Evolutionary conservation across 139 green algal species (phyloP).

Genomic region (Tetratostichococcus sp.): DNA sequence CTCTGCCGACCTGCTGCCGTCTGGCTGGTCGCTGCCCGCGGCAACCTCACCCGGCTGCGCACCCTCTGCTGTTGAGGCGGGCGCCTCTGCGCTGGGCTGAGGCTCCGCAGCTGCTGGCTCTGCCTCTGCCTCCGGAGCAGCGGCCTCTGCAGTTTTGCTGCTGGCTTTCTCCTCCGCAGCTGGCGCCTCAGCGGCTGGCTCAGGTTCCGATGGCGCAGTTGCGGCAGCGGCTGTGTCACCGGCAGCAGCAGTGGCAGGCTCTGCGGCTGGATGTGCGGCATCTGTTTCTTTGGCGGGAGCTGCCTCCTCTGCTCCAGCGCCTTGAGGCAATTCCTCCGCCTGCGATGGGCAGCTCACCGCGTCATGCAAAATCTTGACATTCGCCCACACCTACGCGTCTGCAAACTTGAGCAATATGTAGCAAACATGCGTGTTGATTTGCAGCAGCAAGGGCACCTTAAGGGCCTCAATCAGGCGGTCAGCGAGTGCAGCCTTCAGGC

Average conservation of each 20-base stretch:
- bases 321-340: no score
- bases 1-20: not conserved
- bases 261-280: no score
- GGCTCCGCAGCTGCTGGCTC: not conserved
- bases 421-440: no score
- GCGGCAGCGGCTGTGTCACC: no score
- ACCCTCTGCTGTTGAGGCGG: not conserved
- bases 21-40: not conserved
- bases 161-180: not conserved
- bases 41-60: not conserved
- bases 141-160: not conserved
- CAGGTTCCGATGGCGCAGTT: no score
- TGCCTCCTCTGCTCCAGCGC: no score
- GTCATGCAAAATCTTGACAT: no score
- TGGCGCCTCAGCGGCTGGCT: not conserved
- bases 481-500: constrained; percentile 40
- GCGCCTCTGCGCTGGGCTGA: not conserved
- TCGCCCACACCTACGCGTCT: no score
- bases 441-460: not conserved
- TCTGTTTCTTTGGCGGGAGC: not conserved
- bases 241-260: no score
- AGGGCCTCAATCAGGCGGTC: constrained; percentile 23
- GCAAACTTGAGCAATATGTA: not conserved
- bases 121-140: no score
- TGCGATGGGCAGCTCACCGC: not conserved